phyloP scores from a whole-genome alignment of 2,329 filamentous ascomycete genomes.

The Aspergillus awamori region DNA sequence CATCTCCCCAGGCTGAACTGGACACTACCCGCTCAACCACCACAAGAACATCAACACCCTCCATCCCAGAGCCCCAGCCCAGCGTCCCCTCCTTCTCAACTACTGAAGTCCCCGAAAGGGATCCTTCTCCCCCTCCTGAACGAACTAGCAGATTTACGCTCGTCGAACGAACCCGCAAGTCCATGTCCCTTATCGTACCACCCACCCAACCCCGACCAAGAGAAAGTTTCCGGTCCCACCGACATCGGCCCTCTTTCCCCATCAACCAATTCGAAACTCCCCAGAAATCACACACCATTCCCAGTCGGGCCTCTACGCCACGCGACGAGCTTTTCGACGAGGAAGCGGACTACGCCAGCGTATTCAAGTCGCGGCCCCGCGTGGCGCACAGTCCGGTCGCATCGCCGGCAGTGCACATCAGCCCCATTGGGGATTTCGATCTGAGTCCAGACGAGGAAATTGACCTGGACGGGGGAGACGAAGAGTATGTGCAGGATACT shows the following conservation, averaged over 20 bases:
- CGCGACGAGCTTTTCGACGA: conserved; percentile 71
- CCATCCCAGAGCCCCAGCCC: background rate
- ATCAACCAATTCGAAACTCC: conserved; percentile 62
- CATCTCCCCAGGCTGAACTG: background rate
- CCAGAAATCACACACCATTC: conserved; percentile 32
- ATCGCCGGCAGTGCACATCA: conserved; percentile 44
- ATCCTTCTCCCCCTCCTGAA: background rate
- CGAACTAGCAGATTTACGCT: conserved; percentile 51
- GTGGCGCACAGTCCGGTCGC: conserved; percentile 72
- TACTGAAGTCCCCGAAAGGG: background rate
- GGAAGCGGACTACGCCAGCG: conserved; percentile 74
- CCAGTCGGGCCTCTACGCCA: conserved; percentile 51
- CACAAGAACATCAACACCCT: background rate
- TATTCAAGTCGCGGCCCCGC: conserved; percentile 83
- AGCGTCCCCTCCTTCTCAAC: background rate
- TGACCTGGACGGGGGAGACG: conserved; percentile 20
- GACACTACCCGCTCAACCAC: background rate
- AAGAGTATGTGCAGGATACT: conserved; percentile 17
- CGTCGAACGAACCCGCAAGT: conserved; percentile 77
- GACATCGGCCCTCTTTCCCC: conserved; percentile 49
- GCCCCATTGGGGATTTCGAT: conserved; percentile 29
- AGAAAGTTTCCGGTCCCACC: conserved; percentile 24
- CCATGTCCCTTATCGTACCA: conserved; percentile 68
- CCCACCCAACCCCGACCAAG: conserved; percentile 24
- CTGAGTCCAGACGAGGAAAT: conserved; percentile 23